phyloP scores from a whole-genome alignment of 495 filamentous ascomycete genomes.

The Gamarada debralockiae region DNA sequence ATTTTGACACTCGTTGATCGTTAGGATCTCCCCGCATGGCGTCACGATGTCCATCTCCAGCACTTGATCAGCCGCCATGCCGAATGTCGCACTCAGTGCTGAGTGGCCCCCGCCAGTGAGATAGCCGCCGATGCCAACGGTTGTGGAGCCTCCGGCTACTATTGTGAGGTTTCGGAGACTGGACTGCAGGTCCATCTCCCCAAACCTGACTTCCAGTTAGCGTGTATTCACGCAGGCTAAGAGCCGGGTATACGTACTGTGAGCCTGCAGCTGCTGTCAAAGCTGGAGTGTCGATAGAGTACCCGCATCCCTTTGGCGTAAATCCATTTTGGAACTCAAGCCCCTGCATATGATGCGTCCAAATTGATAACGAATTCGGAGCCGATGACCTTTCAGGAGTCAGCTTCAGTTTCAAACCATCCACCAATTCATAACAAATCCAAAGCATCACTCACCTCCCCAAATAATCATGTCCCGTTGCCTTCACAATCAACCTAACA shows the following conservation, averaged over 20 bases:
- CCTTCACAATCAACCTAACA: conserved; percentile 57
- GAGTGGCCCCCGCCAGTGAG: conserved; percentile 58
- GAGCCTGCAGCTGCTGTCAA: conserved; percentile 34
- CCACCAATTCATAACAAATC: neutral
- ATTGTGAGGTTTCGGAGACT: neutral
- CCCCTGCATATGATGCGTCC: conserved; percentile 37
- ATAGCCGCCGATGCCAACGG: conserved; percentile 44
- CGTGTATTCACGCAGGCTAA: neutral
- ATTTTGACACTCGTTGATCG: conserved; percentile 49
- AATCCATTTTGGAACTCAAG: conserved; percentile 32
- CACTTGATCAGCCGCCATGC: conserved; percentile 58
- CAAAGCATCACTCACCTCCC: conserved; percentile 35
- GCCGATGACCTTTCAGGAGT: conserved; percentile 17
- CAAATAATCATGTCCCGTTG: conserved; percentile 56
- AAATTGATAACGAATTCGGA: conserved; percentile 47
- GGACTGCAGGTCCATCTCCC: conserved; percentile 18
- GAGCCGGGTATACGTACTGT: conserved; percentile 23
- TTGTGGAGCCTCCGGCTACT: conserved; percentile 9
- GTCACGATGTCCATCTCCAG: conserved; percentile 58
- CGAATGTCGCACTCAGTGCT: conserved; percentile 46
- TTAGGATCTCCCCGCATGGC: conserved; percentile 45
- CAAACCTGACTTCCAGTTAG: neutral
- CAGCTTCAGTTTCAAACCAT: too few relatives aligned
- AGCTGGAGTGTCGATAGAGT: conserved; percentile 29
- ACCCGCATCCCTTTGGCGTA: conserved; percentile 30